Evolutionary conservation across 352 stramenopile genomes (phyloP), one percentile per base, ranked within the genome.

Genomic region (Phytophthora pinifolia): DNA sequence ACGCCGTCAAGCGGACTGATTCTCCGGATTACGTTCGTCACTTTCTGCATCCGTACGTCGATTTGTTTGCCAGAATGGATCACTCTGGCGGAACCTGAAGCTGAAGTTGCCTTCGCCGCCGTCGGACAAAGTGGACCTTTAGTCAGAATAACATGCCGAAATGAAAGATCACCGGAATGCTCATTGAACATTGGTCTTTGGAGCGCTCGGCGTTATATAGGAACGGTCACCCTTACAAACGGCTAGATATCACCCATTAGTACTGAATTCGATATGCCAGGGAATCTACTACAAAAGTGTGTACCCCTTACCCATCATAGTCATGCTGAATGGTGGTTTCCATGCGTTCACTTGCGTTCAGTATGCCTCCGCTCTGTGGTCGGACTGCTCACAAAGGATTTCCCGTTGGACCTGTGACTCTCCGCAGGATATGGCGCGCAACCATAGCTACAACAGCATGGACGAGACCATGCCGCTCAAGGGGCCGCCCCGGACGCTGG

Each of bases 401-500:
- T 64, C 48, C 37, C 31, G 34, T 8, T 30, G 30, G 20, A 25
- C 34, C 17, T 4, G 12, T 10, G 15, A 35, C 17, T 27, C 1
- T 18, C 4, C 3, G 14, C 27, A 25, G 25, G 33, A 42, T n/a
- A 74, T 66, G 66, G 15, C 38, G 36, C 51, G 46, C 53, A 79
- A 71, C 55, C 70, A 71, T 38, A 61, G 44, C 14, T 80, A 79
- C 64, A 68, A 61, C 20, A 75, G 61, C 33, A 76, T 70, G 38
- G 62, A 82, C 37, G 79, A 89, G 67, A 79, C 61, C 13, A 72
- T 68, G 60, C 79, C 79, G 49, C 71, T 89, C 39, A 83, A 83
- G 55, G 59, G 50, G 33, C 43, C 55, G 22, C 38, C 54, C 27
- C 39, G 39, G 9, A 8, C 54, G 15, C 9, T 69, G 33, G 41